Base-by-base conservation (phyloP, 1,284 basidiomycete species). In the Schizopora paradoxa region DNA sequence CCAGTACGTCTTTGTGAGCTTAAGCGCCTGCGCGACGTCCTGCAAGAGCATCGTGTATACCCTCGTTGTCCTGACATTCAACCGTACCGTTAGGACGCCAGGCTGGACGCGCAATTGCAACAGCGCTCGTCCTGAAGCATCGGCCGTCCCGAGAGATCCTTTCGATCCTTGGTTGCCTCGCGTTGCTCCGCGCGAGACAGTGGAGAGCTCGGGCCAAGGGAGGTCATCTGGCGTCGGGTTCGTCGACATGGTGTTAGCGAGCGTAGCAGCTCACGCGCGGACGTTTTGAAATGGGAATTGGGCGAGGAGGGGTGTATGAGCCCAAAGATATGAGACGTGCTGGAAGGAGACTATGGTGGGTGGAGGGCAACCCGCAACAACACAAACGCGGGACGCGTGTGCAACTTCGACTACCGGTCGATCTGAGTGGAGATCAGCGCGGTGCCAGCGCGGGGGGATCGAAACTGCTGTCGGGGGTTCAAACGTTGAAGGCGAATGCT, bases 151-250 rank as follows among this genome's bases (percentile, higher is more conserved):
- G 22, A 87, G 66, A 38, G 78, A 79, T 53, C 84, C 84, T 58
- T 87, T 87, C 58, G 86, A 83, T 41, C 84, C 84, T 68, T 88
- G 84, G 64, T 87, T 87, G 48, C 84, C 84, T 61, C 84, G 68
- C 43, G 85, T 87, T n/a, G 84, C 84, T 43, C 84, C 84, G 49
- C 84, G 76, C 47, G 85, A 85, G 54, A 87, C 83, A 57, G 87
- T 87, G 53, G 84, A 85, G 53, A 86, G 71, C 65, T 87, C 84
- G 52, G 85, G 85, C 84, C 84, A 87, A 25, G 84, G 85, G 41
- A 87, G 71, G 70, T 87, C 84, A 68, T 87, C 85, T 49, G 76
- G 74, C 75, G 69, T 85, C 63, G 33, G 28, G 13, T 28, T 33
- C 10, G 41, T 16, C 29, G 28, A 35, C 10, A 35, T 18, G 33